A percentile compares a stretch with the other conserved stretches of the same genome.
phyloP scores from a whole-genome alignment of 176 grass and related monocot species.

The Olyra latifolia region DNA sequence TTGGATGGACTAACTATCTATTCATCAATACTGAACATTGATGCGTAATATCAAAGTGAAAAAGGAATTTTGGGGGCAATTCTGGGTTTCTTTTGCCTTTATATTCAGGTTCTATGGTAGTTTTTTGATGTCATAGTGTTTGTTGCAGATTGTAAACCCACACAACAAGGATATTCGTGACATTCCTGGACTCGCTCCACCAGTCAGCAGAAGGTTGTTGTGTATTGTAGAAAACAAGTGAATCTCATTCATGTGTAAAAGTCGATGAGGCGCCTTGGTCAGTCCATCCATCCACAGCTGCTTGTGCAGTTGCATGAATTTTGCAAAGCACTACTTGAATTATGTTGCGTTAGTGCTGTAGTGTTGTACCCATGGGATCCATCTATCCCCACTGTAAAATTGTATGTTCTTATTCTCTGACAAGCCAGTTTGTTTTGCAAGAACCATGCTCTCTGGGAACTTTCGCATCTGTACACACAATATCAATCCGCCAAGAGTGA shows the following conservation, averaged over 20 bases:
- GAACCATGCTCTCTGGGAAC: conserved; percentile 13
- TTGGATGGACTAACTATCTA: background rate
- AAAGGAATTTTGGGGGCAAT: background rate
- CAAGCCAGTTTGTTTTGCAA: conserved; percentile 8
- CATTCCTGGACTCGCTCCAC: conserved; percentile 84
- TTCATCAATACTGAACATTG: background rate
- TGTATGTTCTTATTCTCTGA: conserved; percentile 19
- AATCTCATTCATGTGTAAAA: conserved; percentile 34
- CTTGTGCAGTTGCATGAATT: background rate
- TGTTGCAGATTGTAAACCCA: conserved; percentile 85
- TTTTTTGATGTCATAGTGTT: background rate
- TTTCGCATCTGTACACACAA: conserved; percentile 13
- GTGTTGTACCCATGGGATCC: conserved; percentile 10
- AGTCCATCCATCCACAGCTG: background rate
- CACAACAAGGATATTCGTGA: conserved; percentile 80
- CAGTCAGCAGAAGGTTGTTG: conserved; percentile 66
- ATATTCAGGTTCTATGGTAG: background rate
- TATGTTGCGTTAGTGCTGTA: conserved; percentile 24
- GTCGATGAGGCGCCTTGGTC: conserved; percentile 11
- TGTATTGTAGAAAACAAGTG: conserved; percentile 48
- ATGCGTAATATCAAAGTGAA: background rate
- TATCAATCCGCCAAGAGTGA: background rate
- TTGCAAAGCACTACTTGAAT: conserved; percentile 1
- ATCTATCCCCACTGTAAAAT: background rate
- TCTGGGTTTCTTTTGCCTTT: background rate